phyloP scores from a whole-genome alignment of 2,329 filamentous ascomycete genomes.

The Sarocladium strictum region DNA sequence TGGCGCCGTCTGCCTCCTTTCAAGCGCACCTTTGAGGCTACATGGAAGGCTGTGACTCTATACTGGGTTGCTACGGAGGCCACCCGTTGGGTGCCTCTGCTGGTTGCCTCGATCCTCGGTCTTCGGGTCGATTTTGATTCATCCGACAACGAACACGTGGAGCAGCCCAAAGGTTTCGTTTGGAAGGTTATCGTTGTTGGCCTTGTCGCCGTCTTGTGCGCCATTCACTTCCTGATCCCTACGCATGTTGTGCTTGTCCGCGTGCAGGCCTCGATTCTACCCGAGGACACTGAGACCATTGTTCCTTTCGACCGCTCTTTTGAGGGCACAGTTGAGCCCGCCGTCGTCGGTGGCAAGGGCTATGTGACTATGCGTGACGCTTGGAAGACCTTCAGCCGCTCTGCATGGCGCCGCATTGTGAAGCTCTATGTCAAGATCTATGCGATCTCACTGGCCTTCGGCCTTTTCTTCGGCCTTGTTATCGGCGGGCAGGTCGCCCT shows the following conservation, averaged over 20 bases:
- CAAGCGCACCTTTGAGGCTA: slow-evolving; percentile 58
- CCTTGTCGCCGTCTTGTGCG: slow-evolving; percentile 40
- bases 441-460: slow-evolving; percentile 38
- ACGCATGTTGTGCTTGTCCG: slow-evolving; percentile 71
- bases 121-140: slow-evolving; percentile 31
- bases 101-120: slow-evolving; percentile 36
- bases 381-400: slow-evolving; percentile 70
- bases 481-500: slow-evolving; percentile 44
- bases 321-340: slow-evolving; percentile 68
- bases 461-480: slow-evolving; percentile 42
- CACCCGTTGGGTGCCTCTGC: slow-evolving; percentile 39
- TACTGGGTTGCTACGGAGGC: slow-evolving; percentile 54
- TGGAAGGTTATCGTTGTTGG: slow-evolving; percentile 42
- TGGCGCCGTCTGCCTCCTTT: slow-evolving; percentile 64
- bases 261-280: slow-evolving; percentile 80
- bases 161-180: slow-evolving; percentile 19
- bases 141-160: slow-evolving; percentile 27
- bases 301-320: slow-evolving; percentile 89
- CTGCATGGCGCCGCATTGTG: slow-evolving; percentile 66
- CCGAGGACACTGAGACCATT: slow-evolving; percentile 75
- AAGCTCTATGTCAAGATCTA: slow-evolving; percentile 69
- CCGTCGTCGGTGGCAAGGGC: slow-evolving; percentile 66
- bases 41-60: slow-evolving; percentile 60
- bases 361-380: slow-evolving; percentile 68
- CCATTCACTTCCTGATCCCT: slow-evolving; percentile 65